phyloP scores from a whole-genome alignment of 345 rosid species.

The Salix viminalis region DNA sequence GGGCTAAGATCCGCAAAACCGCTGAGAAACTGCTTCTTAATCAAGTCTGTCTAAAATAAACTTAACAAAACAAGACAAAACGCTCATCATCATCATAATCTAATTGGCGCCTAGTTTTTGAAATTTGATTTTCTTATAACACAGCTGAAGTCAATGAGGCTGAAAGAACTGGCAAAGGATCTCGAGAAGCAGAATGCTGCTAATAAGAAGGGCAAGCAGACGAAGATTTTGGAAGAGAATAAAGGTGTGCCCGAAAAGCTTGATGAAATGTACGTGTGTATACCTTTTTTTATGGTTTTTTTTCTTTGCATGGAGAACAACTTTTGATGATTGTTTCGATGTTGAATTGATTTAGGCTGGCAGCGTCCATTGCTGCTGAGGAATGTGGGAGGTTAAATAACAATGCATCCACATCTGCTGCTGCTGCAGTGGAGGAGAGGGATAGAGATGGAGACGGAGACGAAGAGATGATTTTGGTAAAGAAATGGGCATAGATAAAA shows the following conservation, averaged over 20 bases:
- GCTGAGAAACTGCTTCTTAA: slow-evolving; percentile 92
- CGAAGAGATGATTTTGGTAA: slow-evolving; percentile 42
- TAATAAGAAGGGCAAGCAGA: slow-evolving; percentile 30
- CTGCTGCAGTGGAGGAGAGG: slow-evolving; percentile 40
- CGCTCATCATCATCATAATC: neutral
- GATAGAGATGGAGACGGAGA: slow-evolving; percentile 45
- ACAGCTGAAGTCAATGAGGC: slow-evolving; percentile 68
- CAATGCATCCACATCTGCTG: slow-evolving; percentile 43
- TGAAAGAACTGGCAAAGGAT: slow-evolving; percentile 73
- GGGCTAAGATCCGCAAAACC: slow-evolving; percentile 81
- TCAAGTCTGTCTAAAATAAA: slow-evolving; percentile 34
- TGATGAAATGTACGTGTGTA: slow-evolving; percentile 56
- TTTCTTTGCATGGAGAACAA: neutral
- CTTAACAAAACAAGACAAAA: no score
- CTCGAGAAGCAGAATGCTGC: slow-evolving; percentile 51
- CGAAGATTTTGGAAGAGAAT: slow-evolving; percentile 37
- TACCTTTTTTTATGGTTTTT: neutral
- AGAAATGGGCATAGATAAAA: no score
- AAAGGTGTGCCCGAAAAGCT: slow-evolving; percentile 41
- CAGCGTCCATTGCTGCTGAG: slow-evolving; percentile 64
- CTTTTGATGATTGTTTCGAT: slow-evolving; percentile 14
- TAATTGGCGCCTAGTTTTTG: neutral
- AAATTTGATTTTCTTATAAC: slow-evolving; percentile 9
- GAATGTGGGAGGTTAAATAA: slow-evolving; percentile 30
- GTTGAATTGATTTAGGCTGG: slow-evolving; percentile 51